These are phyloP conservation scores for Clarireedia paspali DNA, from an alignment of 2,329 filamentous ascomycete species.

Conservation along the genomic window DNA sequence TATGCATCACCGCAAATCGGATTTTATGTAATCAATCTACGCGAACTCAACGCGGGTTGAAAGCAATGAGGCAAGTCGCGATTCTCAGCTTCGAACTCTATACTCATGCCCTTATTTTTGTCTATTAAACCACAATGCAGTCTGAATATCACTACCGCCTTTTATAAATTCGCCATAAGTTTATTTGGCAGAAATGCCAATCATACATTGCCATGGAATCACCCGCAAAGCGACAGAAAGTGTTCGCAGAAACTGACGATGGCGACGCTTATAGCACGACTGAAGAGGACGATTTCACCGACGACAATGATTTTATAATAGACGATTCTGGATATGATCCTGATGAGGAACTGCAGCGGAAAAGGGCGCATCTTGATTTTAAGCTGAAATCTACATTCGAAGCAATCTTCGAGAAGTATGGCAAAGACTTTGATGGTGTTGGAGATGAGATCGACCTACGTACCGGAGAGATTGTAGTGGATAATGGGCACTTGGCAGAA, in stretches of 20 bases:
- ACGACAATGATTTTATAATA: conserved; percentile 11
- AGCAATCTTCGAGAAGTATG: conserved; percentile 83
- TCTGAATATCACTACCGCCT: no score
- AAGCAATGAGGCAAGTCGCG: neutral
- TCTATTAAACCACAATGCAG: neutral
- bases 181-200: neutral
- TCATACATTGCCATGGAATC: conserved; percentile 42
- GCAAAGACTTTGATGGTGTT: conserved; percentile 70
- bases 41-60: neutral
- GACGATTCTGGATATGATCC: conserved; percentile 37
- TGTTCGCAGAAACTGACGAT: conserved; percentile 33
- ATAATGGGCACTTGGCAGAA: conserved; percentile 76
- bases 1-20: neutral
- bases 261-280: conserved; percentile 11
- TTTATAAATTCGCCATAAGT: neutral
- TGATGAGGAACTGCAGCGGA: conserved; percentile 50
- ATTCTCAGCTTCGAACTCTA: neutral
- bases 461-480: conserved; percentile 75
- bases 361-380: conserved; percentile 57
- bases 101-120: neutral
- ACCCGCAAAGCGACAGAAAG: conserved; percentile 51
- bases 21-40: neutral
- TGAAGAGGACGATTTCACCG: conserved; percentile 10
- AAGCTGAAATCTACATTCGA: conserved; percentile 81
- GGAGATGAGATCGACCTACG: conserved; percentile 85